These are phyloP conservation scores for Kurtzmaniella quercitrusa DNA, from an alignment of 1,139 yeast species.

Conservation along the genomic window DNA sequence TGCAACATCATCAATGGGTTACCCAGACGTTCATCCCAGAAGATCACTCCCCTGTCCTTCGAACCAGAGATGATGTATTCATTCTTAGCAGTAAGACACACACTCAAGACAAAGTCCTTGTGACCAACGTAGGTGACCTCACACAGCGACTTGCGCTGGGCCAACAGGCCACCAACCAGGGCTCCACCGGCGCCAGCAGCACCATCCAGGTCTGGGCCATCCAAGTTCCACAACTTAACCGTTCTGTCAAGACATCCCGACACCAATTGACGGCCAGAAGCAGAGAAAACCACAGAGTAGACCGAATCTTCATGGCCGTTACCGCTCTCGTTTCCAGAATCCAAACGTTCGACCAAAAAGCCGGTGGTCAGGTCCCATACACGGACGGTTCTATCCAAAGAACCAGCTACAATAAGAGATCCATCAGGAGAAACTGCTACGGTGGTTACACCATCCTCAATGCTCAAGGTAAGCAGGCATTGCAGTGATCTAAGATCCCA, in stretches of 20 bases:
- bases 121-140: constrained; percentile 95
- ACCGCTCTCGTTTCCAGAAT: constrained; percentile 79
- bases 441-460: constrained; percentile 97
- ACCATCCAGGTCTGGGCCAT: constrained; percentile 40
- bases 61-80: constrained; percentile 92
- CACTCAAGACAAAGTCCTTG: constrained; percentile 91
- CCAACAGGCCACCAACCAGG: constrained; percentile 7
- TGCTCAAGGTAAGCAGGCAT: constrained; percentile 82
- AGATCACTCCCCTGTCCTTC: constrained; percentile 93
- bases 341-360: constrained; percentile 86
- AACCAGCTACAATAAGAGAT: constrained; percentile 91
- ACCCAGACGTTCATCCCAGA: constrained; percentile 94
- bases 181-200: constrained; percentile 13
- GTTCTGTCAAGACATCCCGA: constrained; percentile 96
- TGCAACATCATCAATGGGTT: constrained; percentile 93
- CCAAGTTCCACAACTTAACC: constrained; percentile 90
- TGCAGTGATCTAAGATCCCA: constrained; percentile 95
- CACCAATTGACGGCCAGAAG: constrained; percentile 87
- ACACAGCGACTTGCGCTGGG: constrained; percentile 54
- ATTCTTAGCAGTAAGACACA: constrained; percentile 91
- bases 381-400: constrained; percentile 90
- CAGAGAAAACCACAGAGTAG: constrained; percentile 90
- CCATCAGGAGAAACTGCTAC: constrained; percentile 98
- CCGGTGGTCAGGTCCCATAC: constrained; percentile 98
- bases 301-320: constrained; percentile 97